phyloP scores from a whole-genome alignment of 1,284 basidiomycete species.

The Rhodotorula glutinis region DNA sequence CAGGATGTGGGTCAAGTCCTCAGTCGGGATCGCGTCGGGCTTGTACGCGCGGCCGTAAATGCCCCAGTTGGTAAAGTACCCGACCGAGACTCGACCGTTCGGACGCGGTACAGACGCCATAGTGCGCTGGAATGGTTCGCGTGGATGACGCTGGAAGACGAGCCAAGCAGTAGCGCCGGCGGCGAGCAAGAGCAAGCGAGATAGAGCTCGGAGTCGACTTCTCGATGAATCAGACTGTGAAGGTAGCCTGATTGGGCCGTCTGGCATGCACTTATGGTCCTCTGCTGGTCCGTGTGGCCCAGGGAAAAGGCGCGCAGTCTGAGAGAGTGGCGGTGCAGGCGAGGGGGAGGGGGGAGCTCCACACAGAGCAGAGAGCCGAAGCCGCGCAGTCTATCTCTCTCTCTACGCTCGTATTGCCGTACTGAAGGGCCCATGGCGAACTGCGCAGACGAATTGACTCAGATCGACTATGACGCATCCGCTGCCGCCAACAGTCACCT shows the following conservation, averaged over 20 bases:
- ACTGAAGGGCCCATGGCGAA: slow-evolving; percentile 6
- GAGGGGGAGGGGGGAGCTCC: no score
- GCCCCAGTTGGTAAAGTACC: slow-evolving; percentile 61
- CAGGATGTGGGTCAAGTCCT: slow-evolving; percentile 71
- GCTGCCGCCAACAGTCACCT: background rate
- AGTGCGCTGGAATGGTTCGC: background rate
- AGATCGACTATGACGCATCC: slow-evolving; percentile 22
- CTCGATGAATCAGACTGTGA: no score
- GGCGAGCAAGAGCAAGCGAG: no score
- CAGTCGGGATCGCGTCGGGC: slow-evolving; percentile 58
- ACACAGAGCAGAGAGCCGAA: background rate
- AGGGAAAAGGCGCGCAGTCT: background rate
- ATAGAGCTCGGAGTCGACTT: background rate
- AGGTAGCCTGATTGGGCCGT: no score
- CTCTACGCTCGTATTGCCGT: background rate
- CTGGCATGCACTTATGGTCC: background rate
- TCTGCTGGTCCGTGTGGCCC: background rate
- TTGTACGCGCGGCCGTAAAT: slow-evolving; percentile 32
- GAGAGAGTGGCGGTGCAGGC: background rate
- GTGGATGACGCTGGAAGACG: background rate
- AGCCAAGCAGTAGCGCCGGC: background rate
- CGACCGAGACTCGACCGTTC: slow-evolving; percentile 38
- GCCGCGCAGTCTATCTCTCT: no score
- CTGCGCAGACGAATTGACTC: slow-evolving; percentile 37
- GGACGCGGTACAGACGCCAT: slow-evolving; percentile 17